Conservation (phyloP, 1,139 yeast species). For the Zygotorulaspora mrakii region DNA sequence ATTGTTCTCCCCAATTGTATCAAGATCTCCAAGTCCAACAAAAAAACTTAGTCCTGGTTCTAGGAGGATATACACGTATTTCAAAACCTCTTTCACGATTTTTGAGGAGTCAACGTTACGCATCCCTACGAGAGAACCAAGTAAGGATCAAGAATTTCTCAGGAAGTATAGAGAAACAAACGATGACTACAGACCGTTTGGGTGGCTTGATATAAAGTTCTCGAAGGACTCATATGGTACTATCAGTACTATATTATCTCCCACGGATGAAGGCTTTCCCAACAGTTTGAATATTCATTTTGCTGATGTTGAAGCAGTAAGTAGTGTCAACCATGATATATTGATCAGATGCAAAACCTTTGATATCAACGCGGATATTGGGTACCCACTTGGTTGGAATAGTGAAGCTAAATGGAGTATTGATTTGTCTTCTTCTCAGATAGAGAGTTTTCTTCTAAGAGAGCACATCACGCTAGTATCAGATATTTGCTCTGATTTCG, state of each 20-base stretch:
- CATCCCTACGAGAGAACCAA: slow-evolving; percentile 77
- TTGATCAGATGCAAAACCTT: slow-evolving; percentile 63
- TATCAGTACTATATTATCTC: slow-evolving; percentile 49
- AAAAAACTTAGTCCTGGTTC: slow-evolving; percentile 46
- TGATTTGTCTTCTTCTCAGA: slow-evolving; percentile 48
- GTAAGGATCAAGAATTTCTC: slow-evolving; percentile 57
- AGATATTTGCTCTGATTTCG: slow-evolving; percentile 73
- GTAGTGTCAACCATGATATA: slow-evolving; percentile 87
- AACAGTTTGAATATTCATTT: slow-evolving; percentile 52
- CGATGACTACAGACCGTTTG: slow-evolving; percentile 56
- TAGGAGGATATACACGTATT: slow-evolving; percentile 52
- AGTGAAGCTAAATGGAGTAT: slow-evolving; percentile 69
- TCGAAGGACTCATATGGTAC: slow-evolving; percentile 50
- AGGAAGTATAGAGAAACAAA: slow-evolving; percentile 37
- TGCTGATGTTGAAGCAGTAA: slow-evolving; percentile 57
- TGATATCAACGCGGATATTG: slow-evolving; percentile 51
- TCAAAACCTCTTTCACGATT: slow-evolving; percentile 50
- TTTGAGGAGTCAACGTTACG: slow-evolving; percentile 67
- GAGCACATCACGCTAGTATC: slow-evolving; percentile 78
- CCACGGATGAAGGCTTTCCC: slow-evolving; percentile 57
- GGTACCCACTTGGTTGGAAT: slow-evolving; percentile 79
- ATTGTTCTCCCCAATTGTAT: slow-evolving; percentile 63
- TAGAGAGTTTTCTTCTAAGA: slow-evolving; percentile 64
- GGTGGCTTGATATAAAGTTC: slow-evolving; percentile 81
- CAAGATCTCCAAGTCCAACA: slow-evolving; percentile 55